A percentile compares a stretch with the other conserved stretches of the same genome.
Conservation (phyloP, 495 filamentous ascomycete genomes). For the Aspergillus sclerotioniger region DNA sequence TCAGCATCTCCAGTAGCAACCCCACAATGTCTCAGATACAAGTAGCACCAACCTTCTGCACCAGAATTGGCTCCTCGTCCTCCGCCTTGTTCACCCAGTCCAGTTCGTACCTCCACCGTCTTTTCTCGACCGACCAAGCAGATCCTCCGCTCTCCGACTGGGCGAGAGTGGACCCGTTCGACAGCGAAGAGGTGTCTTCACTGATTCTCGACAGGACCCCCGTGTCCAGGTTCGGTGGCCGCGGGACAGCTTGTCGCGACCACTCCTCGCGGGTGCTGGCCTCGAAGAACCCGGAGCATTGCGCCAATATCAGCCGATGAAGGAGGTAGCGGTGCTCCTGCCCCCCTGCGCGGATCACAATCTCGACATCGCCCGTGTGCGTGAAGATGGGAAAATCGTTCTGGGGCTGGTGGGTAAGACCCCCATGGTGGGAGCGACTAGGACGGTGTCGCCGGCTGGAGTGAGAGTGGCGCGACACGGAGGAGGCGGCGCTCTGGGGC, state of each 20-base stretch:
- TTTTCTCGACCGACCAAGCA: conserved; percentile 43
- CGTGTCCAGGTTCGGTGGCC: conserved; percentile 30
- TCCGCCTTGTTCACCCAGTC: conserved; percentile 69
- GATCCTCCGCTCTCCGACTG: conserved; percentile 38
- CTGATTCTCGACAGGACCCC: conserved; percentile 54
- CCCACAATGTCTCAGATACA: neutral
- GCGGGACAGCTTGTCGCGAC: conserved; percentile 51
- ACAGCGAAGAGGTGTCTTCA: conserved; percentile 50
- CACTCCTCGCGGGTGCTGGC: conserved; percentile 84
- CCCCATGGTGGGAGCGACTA: conserved; percentile 78
- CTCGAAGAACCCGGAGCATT: conserved; percentile 92
- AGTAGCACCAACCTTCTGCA: conserved; percentile 64
- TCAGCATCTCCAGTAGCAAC: neutral
- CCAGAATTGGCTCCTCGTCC: conserved; percentile 82
- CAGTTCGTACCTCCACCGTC: conserved; percentile 81
- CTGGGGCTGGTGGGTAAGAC: conserved; percentile 64
- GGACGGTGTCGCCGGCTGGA: conserved; percentile 63
- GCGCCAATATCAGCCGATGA: conserved; percentile 77
- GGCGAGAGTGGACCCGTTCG: conserved; percentile 41
- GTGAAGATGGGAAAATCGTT: conserved; percentile 93
- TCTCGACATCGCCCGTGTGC: conserved; percentile 87
- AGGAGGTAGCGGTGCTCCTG: conserved; percentile 82
- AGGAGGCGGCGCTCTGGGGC: conserved; percentile 54
- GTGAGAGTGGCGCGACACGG: conserved; percentile 57
- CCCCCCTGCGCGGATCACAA: conserved; percentile 67